A percentile compares a stretch with the other conserved stretches of the same genome.
These are phyloP conservation scores for Dothiorella sarmentorum DNA, from an alignment of 2,329 filamentous ascomycete genomes.

Conservation along the genomic window DNA sequence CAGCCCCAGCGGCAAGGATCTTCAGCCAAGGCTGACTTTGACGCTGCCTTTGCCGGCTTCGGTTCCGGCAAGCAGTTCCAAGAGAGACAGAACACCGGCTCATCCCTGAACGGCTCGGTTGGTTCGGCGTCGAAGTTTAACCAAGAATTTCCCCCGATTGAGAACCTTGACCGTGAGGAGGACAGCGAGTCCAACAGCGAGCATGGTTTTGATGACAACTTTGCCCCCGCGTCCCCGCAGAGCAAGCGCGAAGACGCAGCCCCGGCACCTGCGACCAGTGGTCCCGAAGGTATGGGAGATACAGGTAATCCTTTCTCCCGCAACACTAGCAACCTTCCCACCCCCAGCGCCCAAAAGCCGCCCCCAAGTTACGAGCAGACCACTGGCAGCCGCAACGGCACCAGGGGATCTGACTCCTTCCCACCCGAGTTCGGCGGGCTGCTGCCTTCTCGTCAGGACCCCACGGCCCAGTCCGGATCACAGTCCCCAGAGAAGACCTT, in stretches of 20 bases:
- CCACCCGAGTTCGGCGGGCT: constrained; percentile 55
- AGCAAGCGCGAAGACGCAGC: constrained; percentile 32
- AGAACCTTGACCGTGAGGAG: constrained; percentile 76
- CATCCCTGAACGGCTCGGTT: constrained; percentile 30
- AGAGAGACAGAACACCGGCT: constrained; percentile 37
- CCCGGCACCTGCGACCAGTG: constrained; percentile 25
- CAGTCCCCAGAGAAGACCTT: constrained; percentile 40
- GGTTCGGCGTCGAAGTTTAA: constrained; percentile 53
- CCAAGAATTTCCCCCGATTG: constrained; percentile 88
- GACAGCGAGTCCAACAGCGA: constrained; percentile 71
- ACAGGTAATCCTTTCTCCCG: constrained; percentile 28
- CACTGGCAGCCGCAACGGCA: constrained; percentile 32
- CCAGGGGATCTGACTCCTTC: constrained; percentile 43
- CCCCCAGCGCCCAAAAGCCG: constrained; percentile 54
- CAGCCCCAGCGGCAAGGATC: constrained; percentile 31
- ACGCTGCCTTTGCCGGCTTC: constrained; percentile 79
- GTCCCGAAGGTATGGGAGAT: constrained; percentile 12
- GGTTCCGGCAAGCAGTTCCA: constrained; percentile 51
- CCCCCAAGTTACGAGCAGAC: constrained; percentile 56
- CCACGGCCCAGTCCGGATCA: constrained; percentile 37
- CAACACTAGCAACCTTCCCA: constrained; percentile 45
- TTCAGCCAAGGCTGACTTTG: constrained; percentile 72
- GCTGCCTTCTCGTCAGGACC: constrained; percentile 54
- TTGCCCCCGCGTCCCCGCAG: constrained; percentile 60
- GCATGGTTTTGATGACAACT: constrained; percentile 86